These are phyloP conservation scores for Verruconis gallopava DNA, from an alignment of 2,329 filamentous ascomycete species.

Conservation along the genomic window DNA sequence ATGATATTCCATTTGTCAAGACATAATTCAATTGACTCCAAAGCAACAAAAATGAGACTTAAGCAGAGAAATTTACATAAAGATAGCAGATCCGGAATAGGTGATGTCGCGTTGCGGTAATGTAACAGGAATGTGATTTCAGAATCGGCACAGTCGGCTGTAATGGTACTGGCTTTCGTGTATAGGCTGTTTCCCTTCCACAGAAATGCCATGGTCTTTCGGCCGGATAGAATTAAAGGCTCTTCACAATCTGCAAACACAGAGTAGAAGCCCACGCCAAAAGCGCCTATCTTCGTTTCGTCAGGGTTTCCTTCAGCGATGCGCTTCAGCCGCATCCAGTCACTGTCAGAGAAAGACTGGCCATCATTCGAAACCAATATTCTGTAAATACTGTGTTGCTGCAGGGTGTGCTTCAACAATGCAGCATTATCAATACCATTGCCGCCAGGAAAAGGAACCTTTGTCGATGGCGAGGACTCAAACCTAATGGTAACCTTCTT, in stretches of 20 bases:
- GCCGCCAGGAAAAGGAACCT: slow-evolving; percentile 52
- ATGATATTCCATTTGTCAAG: slow-evolving; percentile 79
- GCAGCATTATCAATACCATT: slow-evolving; percentile 53
- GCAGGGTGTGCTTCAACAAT: slow-evolving; percentile 67
- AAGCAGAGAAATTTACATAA: slow-evolving; percentile 88
- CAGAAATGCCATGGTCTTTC: slow-evolving; percentile 94
- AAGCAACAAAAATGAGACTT: slow-evolving; percentile 86
- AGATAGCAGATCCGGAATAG: slow-evolving; percentile 72
- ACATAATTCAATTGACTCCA: slow-evolving; percentile 79
- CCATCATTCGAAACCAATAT: slow-evolving; percentile 92
- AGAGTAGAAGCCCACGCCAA: slow-evolving; percentile 96
- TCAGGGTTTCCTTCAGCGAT: slow-evolving; percentile 99
- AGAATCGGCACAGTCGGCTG: slow-evolving; percentile 48
- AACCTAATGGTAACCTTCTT: slow-evolving; percentile 81
- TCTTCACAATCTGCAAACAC: slow-evolving; percentile 98
- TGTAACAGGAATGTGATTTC: slow-evolving; percentile 91
- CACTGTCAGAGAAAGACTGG: slow-evolving; percentile 71
- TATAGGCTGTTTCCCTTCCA: slow-evolving; percentile 99
- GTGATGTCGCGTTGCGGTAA: slow-evolving; percentile 78
- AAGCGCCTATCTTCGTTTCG: slow-evolving; percentile 97
- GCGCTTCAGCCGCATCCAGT: slow-evolving; percentile 86
- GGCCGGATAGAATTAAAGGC: slow-evolving; percentile 87
- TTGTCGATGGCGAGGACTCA: slow-evolving; percentile 76
- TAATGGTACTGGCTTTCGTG: slow-evolving; percentile 69
- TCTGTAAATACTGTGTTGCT: slow-evolving; percentile 73